Evolutionary conservation across 2,329 filamentous ascomycete species (phyloP).

Genomic region (Xylariomycetidae sp.): DNA sequence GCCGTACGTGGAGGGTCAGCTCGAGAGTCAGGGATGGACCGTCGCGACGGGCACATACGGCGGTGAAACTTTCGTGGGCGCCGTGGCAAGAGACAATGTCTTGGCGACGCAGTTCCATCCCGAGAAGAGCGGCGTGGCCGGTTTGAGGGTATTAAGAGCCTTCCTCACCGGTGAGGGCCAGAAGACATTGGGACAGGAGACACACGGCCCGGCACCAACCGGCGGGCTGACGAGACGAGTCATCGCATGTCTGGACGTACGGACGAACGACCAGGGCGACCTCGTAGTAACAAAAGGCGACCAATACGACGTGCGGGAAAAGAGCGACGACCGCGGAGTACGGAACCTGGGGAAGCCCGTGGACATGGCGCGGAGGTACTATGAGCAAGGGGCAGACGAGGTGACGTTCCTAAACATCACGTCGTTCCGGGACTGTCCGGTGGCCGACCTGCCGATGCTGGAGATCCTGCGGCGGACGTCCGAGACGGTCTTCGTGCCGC

Average conservation of each 20-base stretch:
- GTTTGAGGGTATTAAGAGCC: conserved; percentile 73
- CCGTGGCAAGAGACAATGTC: conserved; percentile 77
- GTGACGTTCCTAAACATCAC: conserved; percentile 98
- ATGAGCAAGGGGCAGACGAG: conserved; percentile 94
- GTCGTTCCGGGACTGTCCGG: conserved; percentile 88
- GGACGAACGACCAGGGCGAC: conserved; percentile 89
- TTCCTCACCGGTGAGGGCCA: conserved; percentile 72
- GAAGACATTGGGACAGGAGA: conserved; percentile 38
- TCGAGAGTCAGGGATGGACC: conserved; percentile 80
- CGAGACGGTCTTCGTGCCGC: conserved; percentile 87
- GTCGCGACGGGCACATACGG: conserved; percentile 91
- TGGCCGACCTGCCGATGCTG: conserved; percentile 92
- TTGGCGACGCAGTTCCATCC: conserved; percentile 96
- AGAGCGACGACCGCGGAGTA: conserved; percentile 60
- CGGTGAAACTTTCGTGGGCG: conserved; percentile 83
- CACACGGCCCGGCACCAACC: conserved; percentile 23
- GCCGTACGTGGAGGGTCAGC: conserved; percentile 63
- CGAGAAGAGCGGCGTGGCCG: conserved; percentile 90
- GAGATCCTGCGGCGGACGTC: conserved; percentile 84
- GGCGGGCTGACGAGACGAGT: conserved; percentile 86
- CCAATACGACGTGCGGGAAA: conserved; percentile 97
- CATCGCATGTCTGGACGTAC: conserved; percentile 93
- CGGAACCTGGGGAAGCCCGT: conserved; percentile 96
- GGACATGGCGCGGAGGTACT: conserved; percentile 88
- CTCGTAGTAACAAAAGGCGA: conserved; percentile 97